phyloP scores from a whole-genome alignment of 139 green algal species.

The Chlorella sp. region DNA sequence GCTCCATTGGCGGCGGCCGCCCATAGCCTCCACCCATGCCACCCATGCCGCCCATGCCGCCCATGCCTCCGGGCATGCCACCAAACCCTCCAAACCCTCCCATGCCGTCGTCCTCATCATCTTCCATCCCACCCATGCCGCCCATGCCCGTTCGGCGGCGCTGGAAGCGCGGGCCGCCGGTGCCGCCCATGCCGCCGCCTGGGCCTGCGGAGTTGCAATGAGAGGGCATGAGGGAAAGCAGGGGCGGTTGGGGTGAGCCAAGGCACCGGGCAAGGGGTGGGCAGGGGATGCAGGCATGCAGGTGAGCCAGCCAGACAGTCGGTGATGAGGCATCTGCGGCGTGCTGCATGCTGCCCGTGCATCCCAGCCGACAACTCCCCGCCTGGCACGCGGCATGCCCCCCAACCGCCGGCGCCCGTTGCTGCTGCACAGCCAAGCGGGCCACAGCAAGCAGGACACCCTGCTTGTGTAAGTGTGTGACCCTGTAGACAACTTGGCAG shows the following conservation, averaged over 20 bases:
- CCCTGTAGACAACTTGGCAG: too few species aligned
- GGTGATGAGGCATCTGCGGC: not conserved
- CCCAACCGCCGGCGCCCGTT: too few species aligned
- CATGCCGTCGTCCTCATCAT: not conserved
- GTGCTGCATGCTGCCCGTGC: too few species aligned
- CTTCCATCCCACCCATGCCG: conserved; percentile 36
- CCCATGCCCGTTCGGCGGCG: conserved; percentile 21
- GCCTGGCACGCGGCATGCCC: too few species aligned
- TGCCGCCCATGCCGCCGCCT: not conserved
- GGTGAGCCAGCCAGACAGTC: too few species aligned
- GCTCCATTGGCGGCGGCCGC: conserved; percentile 8
- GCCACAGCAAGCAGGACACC: too few species aligned
- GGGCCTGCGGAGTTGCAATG: not conserved
- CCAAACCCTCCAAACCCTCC: conserved; percentile 8
- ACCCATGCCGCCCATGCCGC: conserved; percentile 24
- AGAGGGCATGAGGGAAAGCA: not conserved
- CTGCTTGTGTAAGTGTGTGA: too few species aligned
- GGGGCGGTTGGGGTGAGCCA: too few species aligned
- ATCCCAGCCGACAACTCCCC: too few species aligned
- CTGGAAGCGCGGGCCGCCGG: not conserved
- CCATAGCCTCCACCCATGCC: not conserved
- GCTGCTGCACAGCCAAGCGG: too few species aligned
- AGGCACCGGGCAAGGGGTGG: not conserved
- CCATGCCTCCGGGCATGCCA: conserved; percentile 39
- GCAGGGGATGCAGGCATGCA: not conserved